Evolutionary conservation across 2,329 filamentous ascomycete species (phyloP).

Genomic region (Diaporthe capsici): DNA sequence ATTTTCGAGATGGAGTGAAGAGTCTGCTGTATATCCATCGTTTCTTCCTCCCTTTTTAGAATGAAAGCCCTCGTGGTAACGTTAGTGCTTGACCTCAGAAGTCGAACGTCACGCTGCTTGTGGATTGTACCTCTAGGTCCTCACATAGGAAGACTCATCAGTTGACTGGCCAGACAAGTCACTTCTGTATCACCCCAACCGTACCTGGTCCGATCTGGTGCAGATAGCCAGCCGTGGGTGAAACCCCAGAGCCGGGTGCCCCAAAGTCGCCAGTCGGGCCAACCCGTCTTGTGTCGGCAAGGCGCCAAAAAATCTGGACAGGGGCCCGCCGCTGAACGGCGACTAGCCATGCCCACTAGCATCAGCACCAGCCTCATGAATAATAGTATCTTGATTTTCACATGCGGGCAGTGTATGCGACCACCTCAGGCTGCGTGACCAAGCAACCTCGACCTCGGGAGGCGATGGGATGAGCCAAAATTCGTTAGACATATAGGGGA

Average conservation of each 20-base stretch:
- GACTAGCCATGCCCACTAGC: background rate
- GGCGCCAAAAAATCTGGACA: background rate
- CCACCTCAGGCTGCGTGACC: background rate
- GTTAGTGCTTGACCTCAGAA: background rate
- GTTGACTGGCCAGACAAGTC: background rate
- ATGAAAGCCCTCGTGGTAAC: no score
- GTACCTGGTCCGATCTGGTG: background rate
- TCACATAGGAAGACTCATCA: background rate
- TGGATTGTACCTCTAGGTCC: background rate
- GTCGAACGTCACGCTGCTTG: background rate
- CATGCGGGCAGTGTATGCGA: background rate
- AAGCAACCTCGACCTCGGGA: background rate
- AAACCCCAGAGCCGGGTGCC: background rate
- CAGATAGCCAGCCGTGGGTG: background rate
- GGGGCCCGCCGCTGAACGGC: background rate
- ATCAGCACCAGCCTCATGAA: background rate
- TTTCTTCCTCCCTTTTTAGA: no score
- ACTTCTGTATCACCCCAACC: no score
- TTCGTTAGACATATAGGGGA: background rate
- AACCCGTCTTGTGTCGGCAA: background rate
- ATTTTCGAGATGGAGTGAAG: no score
- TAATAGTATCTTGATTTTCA: background rate
- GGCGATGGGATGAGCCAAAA: background rate
- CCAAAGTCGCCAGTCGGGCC: background rate
- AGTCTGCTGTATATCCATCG: no score